phyloP scores from a whole-genome alignment of 2,329 filamentous ascomycete genomes.

The Parasarocladium wereldwijsianum region DNA sequence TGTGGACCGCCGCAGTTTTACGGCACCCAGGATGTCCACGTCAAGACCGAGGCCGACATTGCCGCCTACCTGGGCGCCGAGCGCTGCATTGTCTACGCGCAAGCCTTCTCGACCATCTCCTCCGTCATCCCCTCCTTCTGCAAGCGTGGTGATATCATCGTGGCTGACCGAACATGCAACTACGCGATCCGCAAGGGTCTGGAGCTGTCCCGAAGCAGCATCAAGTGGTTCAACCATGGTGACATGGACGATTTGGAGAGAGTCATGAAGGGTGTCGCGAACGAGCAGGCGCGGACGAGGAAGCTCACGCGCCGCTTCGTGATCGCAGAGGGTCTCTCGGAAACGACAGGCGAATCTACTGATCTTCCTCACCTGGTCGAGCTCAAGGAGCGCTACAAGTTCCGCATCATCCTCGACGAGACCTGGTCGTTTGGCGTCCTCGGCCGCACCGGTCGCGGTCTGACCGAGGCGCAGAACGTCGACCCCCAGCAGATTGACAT shows the following conservation, averaged over 20 bases:
- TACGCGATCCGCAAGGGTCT: constrained; percentile 89
- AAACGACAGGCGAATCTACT: constrained; percentile 73
- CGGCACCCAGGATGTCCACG: constrained; percentile 94
- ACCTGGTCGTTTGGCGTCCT: constrained; percentile 95
- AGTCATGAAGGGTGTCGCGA: constrained; percentile 69
- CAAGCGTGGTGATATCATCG: constrained; percentile 93
- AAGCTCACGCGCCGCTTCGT: constrained; percentile 87
- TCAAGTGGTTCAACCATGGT: constrained; percentile 91
- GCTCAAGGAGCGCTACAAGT: constrained; percentile 92
- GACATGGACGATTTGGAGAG: constrained; percentile 87
- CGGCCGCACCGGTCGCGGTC: constrained; percentile 75
- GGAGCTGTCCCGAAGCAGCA: constrained; percentile 79
- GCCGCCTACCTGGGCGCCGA: constrained; percentile 78
- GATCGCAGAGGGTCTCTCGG: constrained; percentile 88
- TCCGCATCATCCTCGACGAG: constrained; percentile 92
- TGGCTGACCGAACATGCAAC: constrained; percentile 86
- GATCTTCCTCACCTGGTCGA: constrained; percentile 84
- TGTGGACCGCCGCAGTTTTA: constrained; percentile 97
- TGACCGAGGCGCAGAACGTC: constrained; percentile 94
- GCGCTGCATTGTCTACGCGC: constrained; percentile 86
- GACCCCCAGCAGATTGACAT: constrained; percentile 90
- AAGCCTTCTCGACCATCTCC: constrained; percentile 93
- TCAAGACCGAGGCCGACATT: constrained; percentile 91
- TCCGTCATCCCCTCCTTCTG: constrained; percentile 94
- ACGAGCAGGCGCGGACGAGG: constrained; percentile 74